Conservation (phyloP, 2,329 filamentous ascomycete genomes). For the Fusarium kyushuense region DNA sequence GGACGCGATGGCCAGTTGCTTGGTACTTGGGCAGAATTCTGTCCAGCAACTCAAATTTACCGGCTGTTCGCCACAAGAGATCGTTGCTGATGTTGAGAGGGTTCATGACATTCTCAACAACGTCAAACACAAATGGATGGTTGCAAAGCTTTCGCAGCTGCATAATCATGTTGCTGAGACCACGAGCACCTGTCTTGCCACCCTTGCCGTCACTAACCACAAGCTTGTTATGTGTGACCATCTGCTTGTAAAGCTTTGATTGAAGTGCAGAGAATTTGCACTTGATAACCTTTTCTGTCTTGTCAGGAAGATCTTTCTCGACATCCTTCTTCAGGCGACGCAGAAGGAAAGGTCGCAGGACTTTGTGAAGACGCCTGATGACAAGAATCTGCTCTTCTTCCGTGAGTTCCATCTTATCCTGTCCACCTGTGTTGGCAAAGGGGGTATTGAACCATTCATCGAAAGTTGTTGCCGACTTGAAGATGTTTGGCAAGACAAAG, state of each 20-base stretch:
- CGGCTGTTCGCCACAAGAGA: slow-evolving; percentile 91
- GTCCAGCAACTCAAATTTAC: slow-evolving; percentile 97
- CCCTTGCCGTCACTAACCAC: slow-evolving; percentile 95
- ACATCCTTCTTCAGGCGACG: slow-evolving; percentile 99
- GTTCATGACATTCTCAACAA: slow-evolving; percentile 98
- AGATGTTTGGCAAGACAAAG: slow-evolving; percentile 97
- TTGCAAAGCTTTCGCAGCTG: slow-evolving; percentile 98
- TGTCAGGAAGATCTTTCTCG: slow-evolving; percentile 98
- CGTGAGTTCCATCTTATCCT: slow-evolving; percentile 98
- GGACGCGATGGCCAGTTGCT: slow-evolving; percentile 88
- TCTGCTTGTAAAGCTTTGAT: slow-evolving; percentile 94
- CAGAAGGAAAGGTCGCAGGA: slow-evolving; percentile 94
- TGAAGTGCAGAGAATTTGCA: slow-evolving; percentile 97
- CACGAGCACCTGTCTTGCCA: slow-evolving; percentile 92
- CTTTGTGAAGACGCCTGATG: slow-evolving; percentile 98
- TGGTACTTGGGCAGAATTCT: slow-evolving; percentile 94
- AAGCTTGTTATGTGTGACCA: slow-evolving; percentile 94
- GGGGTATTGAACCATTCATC: slow-evolving; percentile 99
- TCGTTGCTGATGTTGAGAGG: slow-evolving; percentile 90
- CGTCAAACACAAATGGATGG: slow-evolving; percentile 98
- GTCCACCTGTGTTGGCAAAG: slow-evolving; percentile 96
- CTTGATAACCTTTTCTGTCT: slow-evolving; percentile 99
- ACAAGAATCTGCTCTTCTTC: slow-evolving; percentile 99
- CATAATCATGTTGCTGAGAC: slow-evolving; percentile 99
- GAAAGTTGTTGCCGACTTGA: slow-evolving; percentile 98